Base-by-base conservation (phyloP, 2,329 filamentous ascomycete genomes). In the Aspergillus fijiensis region DNA sequence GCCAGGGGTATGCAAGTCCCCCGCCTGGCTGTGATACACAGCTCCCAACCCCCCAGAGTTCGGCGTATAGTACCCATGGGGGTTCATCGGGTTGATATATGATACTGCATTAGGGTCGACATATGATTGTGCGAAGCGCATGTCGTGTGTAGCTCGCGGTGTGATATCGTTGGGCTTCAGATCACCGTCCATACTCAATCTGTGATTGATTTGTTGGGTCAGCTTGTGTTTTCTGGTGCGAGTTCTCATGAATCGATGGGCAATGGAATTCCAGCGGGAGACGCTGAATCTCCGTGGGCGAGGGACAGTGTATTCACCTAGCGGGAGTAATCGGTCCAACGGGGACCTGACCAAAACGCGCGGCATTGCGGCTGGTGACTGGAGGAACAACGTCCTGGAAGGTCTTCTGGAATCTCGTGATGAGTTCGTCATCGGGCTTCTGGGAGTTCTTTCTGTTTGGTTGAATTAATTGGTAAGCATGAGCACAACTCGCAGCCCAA, bases 71-170 rank as follows among this genome's bases (percentile, higher is more conserved):
- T 95, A 95, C 14, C 89, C 90, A 16, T 90, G 85, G 50, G 89
- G 85, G 65, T 93, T 90, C 65, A 89, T 87, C 71, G 96, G 94
- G 58, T 84, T 83, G 61, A 87, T 84, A 76, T 96, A 97, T 25
- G 87, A 86, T 74, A 91, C 91, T 31, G 91, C 90, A 74, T 89
- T 92, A 19, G 92, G 87, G 72, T 98, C 94, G 72, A 98, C 84
- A 59, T 96, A 81, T 23, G 92, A 95, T 4, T 93, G 92, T 2
- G 93, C 96, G 71, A 96, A 92, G 66, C 90, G 86, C 88, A 93
- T 95, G 67, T 97, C 92, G 70, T 89, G 87, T 48, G 89, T 85
- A 19, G 88, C 89, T 73, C 90, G 86, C 5, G 92, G 91, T 3
- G 91, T 96, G 21, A 90, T 89, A 71, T 96, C 92, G 70, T 90